These are phyloP conservation scores for Cronartium quercuum DNA, from an alignment of 1,284 basidiomycete species.

Conservation along the genomic window DNA sequence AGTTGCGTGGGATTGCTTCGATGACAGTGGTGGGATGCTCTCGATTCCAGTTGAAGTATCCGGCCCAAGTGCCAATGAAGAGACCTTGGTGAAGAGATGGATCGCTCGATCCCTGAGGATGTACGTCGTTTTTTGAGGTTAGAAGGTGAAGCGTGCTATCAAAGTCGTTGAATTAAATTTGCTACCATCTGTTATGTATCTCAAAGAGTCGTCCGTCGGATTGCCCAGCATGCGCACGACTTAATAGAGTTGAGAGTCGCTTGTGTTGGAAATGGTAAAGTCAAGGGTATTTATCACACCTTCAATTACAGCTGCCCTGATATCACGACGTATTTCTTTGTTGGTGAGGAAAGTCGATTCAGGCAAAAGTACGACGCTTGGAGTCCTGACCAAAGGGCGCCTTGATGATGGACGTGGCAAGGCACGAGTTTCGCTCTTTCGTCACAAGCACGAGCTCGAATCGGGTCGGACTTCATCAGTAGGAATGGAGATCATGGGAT, in stretches of 20 bases:
- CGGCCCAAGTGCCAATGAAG: slow-evolving; percentile 39
- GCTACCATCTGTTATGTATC: background rate
- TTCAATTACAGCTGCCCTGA: background rate
- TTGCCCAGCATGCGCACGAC: slow-evolving; percentile 47
- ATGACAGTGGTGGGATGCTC: background rate
- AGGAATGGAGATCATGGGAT: slow-evolving; percentile 74
- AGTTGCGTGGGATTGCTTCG: slow-evolving; percentile 26
- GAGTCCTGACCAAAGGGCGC: slow-evolving; percentile 58
- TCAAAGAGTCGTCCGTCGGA: slow-evolving; percentile 39
- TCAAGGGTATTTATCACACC: background rate
- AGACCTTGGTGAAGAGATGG: slow-evolving; percentile 42
- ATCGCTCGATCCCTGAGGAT: slow-evolving; percentile 42
- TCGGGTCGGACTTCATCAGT: slow-evolving; percentile 89
- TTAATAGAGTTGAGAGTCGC: slow-evolving; percentile 77
- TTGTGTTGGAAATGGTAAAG: slow-evolving; percentile 70
- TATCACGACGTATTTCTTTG: slow-evolving; percentile 8
- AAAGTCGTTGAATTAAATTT: background rate
- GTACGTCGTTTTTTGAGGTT: slow-evolving; percentile 22
- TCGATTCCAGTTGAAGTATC: background rate
- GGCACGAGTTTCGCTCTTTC: slow-evolving; percentile 83
- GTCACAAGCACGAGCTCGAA: slow-evolving; percentile 97
- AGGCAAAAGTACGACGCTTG: slow-evolving; percentile 34
- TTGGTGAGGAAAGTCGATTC: slow-evolving; percentile 26
- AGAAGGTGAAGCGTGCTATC: background rate
- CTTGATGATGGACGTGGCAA: slow-evolving; percentile 92